Base-by-base conservation (phyloP, 1,284 basidiomycete genomes). In the Trametes versicolor region DNA sequence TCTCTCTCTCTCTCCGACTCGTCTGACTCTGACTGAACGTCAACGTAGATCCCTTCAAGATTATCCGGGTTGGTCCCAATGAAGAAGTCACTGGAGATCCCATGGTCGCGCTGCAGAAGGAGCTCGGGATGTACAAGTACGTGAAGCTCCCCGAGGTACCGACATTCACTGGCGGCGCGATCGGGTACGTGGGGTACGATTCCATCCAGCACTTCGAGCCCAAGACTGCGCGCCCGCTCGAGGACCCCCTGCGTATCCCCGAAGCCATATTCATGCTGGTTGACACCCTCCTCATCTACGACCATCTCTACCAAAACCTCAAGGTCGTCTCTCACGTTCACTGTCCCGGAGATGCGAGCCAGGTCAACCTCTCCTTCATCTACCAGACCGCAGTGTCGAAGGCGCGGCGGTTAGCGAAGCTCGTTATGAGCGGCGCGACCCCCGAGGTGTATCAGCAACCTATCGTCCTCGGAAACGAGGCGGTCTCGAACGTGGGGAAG, bases 191-290 rank as follows among this genome's bases (percentile, higher is more conserved):
- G 71, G 89, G 95, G 15, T 99, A 97, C 80, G 98, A 99, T 76
- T 95, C 95, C 76, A 90, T 99, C 62, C 93, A 94, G 69, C 92
- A 99, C 79, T 99, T 99, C 74, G 98, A 99, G 79, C 95, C 97
- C 61, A 96, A 94, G 79, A 97, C 96, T 4, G 85, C 86, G 34
- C 84, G 87, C 49, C 82, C 89, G 25, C 84, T 93, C 56, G 85
- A 86, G 64, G 95, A 98, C 69, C 81, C 90, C 15, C 82, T 97
- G 27, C 85, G 87, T 23, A 93, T 99, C 59, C 98, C 98, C 4
- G 98, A 99, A 77, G 92, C 96, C 19, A 87, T 97, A 68, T 98
- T 99, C 83, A 98, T 99, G 95, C 87, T 99, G 60, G 92, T 94
- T 71, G 96, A 98, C 77, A 96, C 93, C 7, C 86, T 99, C 65